These are phyloP conservation scores for Diospyros lotus DNA, from an alignment of 148 eudicot genomes.

Conservation along the genomic window DNA sequence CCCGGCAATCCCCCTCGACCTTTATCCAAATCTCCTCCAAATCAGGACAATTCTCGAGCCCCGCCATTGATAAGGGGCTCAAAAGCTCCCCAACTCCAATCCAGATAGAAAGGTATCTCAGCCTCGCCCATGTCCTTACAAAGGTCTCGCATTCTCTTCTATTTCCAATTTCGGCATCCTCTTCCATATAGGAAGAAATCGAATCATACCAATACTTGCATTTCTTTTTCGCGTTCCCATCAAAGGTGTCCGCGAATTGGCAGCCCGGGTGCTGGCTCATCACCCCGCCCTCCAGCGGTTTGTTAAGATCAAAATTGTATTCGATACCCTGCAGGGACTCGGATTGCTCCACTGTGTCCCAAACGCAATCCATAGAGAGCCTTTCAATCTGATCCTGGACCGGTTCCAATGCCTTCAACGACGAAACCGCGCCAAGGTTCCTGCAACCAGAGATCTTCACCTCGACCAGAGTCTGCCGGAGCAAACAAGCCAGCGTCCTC, in stretches of 20 bases:
- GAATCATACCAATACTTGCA: constrained; percentile 30
- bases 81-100: constrained; percentile 69
- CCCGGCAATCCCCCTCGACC: constrained; percentile 84
- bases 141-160: constrained; percentile 21
- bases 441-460: constrained; percentile 69
- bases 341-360: constrained; percentile 46
- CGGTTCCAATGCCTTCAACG: constrained; percentile 75
- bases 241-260: background rate
- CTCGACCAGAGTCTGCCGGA: constrained; percentile 50
- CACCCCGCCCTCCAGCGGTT: constrained; percentile 15
- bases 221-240: constrained; percentile 33
- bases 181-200: constrained; percentile 18
- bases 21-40: constrained; percentile 69
- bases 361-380: constrained; percentile 75
- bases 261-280: background rate
- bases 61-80: constrained; percentile 48
- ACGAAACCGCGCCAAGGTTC: constrained; percentile 50
- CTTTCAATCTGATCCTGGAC: constrained; percentile 45
- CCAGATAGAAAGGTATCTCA: constrained; percentile 65
- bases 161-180: constrained; percentile 12
- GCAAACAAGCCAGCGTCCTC: constrained; percentile 71
- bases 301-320: constrained; percentile 43
- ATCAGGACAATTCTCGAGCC: constrained; percentile 73
- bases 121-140: constrained; percentile 47
- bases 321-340: constrained; percentile 22